A percentile compares a stretch with the other conserved stretches of the same genome.
phyloP scores from a whole-genome alignment of 1,139 yeast species.

The Nakaseomyces nivariensis region DNA sequence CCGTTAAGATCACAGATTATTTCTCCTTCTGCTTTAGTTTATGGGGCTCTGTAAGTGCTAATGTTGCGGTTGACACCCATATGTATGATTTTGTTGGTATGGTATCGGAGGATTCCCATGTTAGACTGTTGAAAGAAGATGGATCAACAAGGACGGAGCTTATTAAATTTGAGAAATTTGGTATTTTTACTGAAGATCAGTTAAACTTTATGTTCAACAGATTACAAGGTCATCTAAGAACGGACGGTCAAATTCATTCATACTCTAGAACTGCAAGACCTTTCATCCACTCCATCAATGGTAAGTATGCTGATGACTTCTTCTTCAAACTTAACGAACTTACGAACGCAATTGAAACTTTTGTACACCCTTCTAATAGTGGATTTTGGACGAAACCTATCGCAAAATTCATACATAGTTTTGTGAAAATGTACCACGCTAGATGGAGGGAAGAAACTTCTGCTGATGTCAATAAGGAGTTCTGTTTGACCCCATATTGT shows the following conservation, averaged over 20 bases:
- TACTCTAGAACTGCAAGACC: slow-evolving; percentile 54
- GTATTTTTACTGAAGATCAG: slow-evolving; percentile 57
- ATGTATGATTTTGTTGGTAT: slow-evolving; percentile 61
- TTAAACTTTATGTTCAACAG: slow-evolving; percentile 47
- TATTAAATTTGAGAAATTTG: slow-evolving; percentile 36
- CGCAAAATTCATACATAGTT: slow-evolving; percentile 49
- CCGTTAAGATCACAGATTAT: slow-evolving; percentile 33
- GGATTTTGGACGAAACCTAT: slow-evolving; percentile 79
- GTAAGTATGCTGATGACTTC: slow-evolving; percentile 40
- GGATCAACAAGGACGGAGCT: slow-evolving; percentile 5
- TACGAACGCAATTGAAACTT: slow-evolving; percentile 67
- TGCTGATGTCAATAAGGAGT: slow-evolving; percentile 17
- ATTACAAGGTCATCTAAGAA: slow-evolving; percentile 37
- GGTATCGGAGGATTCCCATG: slow-evolving; percentile 45
- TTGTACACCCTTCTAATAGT: slow-evolving; percentile 81
- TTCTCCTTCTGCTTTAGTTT: slow-evolving; percentile 60
- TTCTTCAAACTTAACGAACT: slow-evolving; percentile 48
- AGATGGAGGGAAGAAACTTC: slow-evolving; percentile 41
- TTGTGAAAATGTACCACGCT: slow-evolving; percentile 49
- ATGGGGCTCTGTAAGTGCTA: slow-evolving; percentile 57
- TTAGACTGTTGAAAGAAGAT: slow-evolving; percentile 21
- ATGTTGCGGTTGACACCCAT: slow-evolving; percentile 57
- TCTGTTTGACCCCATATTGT: slow-evolving; percentile 38
- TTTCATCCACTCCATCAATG: slow-evolving; percentile 55
- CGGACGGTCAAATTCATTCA: slow-evolving; percentile 43